These are phyloP conservation scores for Pythium graminicola DNA, from an alignment of 352 stramenopile genomes.

Conservation along the genomic window DNA sequence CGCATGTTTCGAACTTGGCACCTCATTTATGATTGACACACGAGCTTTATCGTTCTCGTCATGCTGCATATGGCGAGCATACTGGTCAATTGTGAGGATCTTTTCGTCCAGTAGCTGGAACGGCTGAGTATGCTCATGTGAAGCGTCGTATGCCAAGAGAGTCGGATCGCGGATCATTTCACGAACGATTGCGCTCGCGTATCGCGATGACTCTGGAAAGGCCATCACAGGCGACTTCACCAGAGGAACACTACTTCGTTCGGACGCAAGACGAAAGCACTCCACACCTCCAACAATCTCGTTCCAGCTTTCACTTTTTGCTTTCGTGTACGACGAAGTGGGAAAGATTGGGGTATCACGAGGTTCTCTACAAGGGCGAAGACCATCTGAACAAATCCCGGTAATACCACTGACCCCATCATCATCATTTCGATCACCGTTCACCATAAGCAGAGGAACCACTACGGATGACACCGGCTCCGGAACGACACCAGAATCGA, in stretches of 20 bases:
- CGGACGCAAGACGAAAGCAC: not conserved
- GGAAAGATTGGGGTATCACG: too few species aligned
- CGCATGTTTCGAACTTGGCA: not conserved
- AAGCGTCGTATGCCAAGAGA: constrained; percentile 48
- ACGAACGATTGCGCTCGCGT: constrained; percentile 15
- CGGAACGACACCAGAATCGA: not conserved
- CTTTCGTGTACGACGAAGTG: not conserved
- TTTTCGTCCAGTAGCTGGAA: constrained; percentile 48
- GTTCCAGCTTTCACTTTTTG: constrained; percentile 10
- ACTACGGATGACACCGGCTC: not conserved
- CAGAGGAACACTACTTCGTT: not conserved
- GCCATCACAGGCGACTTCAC: constrained; percentile 4
- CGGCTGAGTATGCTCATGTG: constrained; percentile 38
- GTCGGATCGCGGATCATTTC: constrained; percentile 25
- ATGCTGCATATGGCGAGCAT: constrained; percentile 39
- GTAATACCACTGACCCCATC: not conserved
- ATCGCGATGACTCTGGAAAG: constrained; percentile 12
- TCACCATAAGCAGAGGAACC: not conserved
- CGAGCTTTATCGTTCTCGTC: constrained; percentile 30
- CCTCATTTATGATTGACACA: not conserved
- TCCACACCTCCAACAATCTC: constrained; percentile 1
- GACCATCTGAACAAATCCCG: not conserved
- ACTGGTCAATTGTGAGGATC: constrained; percentile 46
- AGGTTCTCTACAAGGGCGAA: too few species aligned
- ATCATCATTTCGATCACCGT: not conserved